Evolutionary conservation across 305 asterid species (phyloP), one percentile per base, ranked within the genome.

Genomic region (Rubia occidens): DNA sequence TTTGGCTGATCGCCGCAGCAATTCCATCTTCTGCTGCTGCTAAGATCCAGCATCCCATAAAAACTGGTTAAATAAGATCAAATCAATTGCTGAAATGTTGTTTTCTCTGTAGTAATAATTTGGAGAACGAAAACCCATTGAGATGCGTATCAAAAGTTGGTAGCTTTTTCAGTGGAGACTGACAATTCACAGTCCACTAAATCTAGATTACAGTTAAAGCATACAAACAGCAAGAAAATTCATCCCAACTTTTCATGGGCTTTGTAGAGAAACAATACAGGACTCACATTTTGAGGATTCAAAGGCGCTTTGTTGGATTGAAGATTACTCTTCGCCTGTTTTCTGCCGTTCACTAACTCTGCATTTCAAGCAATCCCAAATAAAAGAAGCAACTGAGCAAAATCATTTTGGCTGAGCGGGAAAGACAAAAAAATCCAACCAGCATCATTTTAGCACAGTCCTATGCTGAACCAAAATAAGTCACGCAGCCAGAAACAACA

Each of bases 201-300:
- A 56, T 75, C 49, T 66, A 43, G 72, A 69, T 45, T 43, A 24
- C 32, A 40, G 47, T 21, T 44, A 71, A 71, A 68, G 65, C 54
- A 32, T 29, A 18, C 59, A 39, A 15, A 70, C 62, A 78, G 20
- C 32, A 37, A 63, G 68, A 37, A 72, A 51, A 47, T 3, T 47
- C 45, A 5, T 47, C 54, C 5, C 18, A 7, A 17, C 18, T 42
- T 55, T 64, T 20, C 21, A 1, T 8, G n/a, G 42, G 43, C 2
- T 18, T 37, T 8, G 17, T 18, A 42, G 43, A 15, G 43, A 61
- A 44, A 64, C 10, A 5, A 77, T 14, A 5, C 44, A 3, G 13
- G 55, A 75, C 86, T 83, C 79, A 89, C 95, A 79, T 86, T 84
- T 72, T 78, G 90, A 75, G 85, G 86, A 78, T 67, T 72, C 83